phyloP scores from a whole-genome alignment of 164 flowering plant species.

The Amborella trichopoda region DNA sequence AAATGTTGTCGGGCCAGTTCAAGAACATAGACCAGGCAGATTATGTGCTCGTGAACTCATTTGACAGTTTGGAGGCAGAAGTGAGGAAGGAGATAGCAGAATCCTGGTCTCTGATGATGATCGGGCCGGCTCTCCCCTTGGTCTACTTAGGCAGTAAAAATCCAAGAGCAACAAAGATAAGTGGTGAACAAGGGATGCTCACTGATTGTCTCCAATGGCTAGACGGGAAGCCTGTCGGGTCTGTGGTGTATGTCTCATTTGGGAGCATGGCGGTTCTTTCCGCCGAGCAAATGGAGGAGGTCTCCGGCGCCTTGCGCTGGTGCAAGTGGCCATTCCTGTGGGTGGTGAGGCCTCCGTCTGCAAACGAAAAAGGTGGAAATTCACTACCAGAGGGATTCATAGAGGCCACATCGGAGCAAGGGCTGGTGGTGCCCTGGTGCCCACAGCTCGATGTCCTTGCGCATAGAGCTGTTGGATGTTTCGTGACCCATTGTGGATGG shows the following conservation, averaged over 20 bases:
- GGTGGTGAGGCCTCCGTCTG: slow-evolving; percentile 5
- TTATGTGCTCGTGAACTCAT: slow-evolving; percentile 53
- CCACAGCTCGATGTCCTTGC: slow-evolving; percentile 21
- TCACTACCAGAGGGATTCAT: slow-evolving; percentile 8
- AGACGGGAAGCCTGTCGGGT: not conserved
- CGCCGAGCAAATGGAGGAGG: slow-evolving; percentile 6
- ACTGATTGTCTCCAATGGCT: slow-evolving; percentile 3
- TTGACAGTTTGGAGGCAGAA: slow-evolving; percentile 54
- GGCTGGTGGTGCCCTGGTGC: slow-evolving; percentile 21
- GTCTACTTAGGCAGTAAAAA: slow-evolving; percentile 20
- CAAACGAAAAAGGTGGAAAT: slow-evolving; percentile 6
- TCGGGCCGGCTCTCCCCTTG: slow-evolving; percentile 37
- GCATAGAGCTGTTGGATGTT: slow-evolving; percentile 20
- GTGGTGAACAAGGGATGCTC: slow-evolving; percentile 14
- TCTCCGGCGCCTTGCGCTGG: slow-evolving; percentile 2
- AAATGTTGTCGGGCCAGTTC: slow-evolving; percentile 37
- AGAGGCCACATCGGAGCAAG: slow-evolving; percentile 10
- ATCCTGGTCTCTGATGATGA: slow-evolving; percentile 11
- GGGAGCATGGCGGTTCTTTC: slow-evolving; percentile 3
- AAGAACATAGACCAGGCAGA: slow-evolving; percentile 39
- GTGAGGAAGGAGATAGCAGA: too few species aligned
- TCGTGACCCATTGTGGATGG: slow-evolving; percentile 25
- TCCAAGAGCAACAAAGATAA: slow-evolving; percentile 7
- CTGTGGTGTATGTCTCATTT: slow-evolving; percentile 7
- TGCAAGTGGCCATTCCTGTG: slow-evolving; percentile 3